These are phyloP conservation scores for Azolla pinnata DNA, from an alignment of 75 land plant genomes.

Conservation along the genomic window DNA sequence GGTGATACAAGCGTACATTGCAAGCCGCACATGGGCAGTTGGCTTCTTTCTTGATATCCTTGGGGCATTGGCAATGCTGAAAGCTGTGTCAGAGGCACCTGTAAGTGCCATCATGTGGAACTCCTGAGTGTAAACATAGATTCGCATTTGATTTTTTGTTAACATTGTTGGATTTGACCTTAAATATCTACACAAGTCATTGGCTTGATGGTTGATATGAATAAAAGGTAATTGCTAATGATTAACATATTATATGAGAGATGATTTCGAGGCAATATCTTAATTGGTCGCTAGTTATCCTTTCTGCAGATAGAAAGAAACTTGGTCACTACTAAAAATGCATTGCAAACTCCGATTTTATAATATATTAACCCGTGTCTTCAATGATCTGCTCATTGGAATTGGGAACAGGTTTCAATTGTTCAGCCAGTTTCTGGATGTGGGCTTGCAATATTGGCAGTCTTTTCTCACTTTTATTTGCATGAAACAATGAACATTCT, in stretches of 20 bases:
- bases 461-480: slow-evolving; percentile 91
- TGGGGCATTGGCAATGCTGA: slow-evolving; percentile 84
- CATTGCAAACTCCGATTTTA: background rate
- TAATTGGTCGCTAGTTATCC: too few relatives aligned
- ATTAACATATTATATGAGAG: too few relatives aligned
- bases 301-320: too few relatives aligned
- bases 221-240: too few relatives aligned
- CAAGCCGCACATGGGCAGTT: slow-evolving; percentile 58
- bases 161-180: too few relatives aligned
- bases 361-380: background rate
- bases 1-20: slow-evolving; percentile 71
- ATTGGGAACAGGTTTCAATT: slow-evolving; percentile 58
- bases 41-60: slow-evolving; percentile 75
- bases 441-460: slow-evolving; percentile 81
- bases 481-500: slow-evolving; percentile 77
- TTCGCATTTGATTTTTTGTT: too few relatives aligned
- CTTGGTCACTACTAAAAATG: too few relatives aligned
- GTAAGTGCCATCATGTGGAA: too few relatives aligned
- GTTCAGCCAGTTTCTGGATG: slow-evolving; percentile 96
- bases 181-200: too few relatives aligned
- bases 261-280: too few relatives aligned
- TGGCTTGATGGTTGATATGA: too few relatives aligned
- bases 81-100: slow-evolving; percentile 83
- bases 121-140: too few relatives aligned
- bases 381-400: background rate